phyloP scores from a whole-genome alignment of 2,329 filamentous ascomycete species.

The Fonsecaea nubica region DNA sequence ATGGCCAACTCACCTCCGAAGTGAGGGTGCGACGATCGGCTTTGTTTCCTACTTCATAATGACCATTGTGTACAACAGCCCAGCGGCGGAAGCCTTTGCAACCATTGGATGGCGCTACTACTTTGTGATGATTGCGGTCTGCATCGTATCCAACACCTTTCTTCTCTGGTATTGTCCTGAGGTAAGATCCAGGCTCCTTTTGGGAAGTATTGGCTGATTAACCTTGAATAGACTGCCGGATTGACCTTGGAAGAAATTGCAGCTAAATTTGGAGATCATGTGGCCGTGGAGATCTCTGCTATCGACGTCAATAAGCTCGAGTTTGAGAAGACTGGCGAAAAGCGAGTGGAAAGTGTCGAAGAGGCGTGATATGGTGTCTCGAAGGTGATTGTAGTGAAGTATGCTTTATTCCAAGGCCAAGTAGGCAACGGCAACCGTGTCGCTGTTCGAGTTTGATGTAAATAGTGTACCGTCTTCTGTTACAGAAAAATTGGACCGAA shows the following conservation, averaged over 20 bases:
- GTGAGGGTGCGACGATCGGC: slow-evolving; percentile 26
- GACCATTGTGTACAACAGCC: slow-evolving; percentile 21
- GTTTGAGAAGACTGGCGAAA: slow-evolving; percentile 10
- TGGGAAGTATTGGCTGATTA: neutral
- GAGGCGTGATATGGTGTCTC: neutral
- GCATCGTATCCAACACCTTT: neutral
- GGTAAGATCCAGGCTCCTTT: slow-evolving; percentile 1
- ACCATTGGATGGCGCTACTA: slow-evolving; percentile 46
- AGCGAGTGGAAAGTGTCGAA: slow-evolving; percentile 3
- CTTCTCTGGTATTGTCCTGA: slow-evolving; percentile 17
- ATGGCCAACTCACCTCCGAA: slow-evolving; percentile 30
- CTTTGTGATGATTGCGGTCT: slow-evolving; percentile 36
- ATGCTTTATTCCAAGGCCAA: neutral
- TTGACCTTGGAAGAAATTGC: slow-evolving; percentile 46
- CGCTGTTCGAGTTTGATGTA: neutral
- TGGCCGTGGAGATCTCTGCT: slow-evolving; percentile 38
- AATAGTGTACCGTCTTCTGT: neutral
- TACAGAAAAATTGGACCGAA: neutral
- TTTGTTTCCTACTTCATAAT: slow-evolving; percentile 20
- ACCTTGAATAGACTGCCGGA: slow-evolving; percentile 38
- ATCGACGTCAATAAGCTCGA: slow-evolving; percentile 11
- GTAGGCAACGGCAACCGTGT: neutral
- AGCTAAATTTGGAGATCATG: slow-evolving; percentile 43
- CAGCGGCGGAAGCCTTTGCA: slow-evolving; percentile 39
- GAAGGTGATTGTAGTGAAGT: neutral